These are phyloP conservation scores for Termitomyces sp. DNA, from an alignment of 768 basidiomycete genomes.

Conservation along the genomic window DNA sequence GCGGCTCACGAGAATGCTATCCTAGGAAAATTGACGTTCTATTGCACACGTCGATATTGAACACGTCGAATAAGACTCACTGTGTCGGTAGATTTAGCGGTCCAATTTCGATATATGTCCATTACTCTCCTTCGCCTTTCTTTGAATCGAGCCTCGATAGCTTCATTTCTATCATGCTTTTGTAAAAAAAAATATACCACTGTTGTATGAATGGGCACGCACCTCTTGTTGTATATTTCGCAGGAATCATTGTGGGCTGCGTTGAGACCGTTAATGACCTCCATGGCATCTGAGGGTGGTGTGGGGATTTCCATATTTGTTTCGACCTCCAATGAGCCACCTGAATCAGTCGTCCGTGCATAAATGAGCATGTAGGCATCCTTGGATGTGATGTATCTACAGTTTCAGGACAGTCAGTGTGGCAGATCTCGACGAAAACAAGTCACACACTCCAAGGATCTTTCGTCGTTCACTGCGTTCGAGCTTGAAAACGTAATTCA, in stretches of 20 bases:
- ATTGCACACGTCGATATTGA: too few relatives aligned
- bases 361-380: constrained; percentile 98
- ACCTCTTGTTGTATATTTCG: constrained; percentile 43
- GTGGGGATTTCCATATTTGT: background rate
- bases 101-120: constrained; percentile 63
- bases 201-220: constrained; percentile 13
- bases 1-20: constrained; percentile 55
- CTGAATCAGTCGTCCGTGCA: constrained; percentile 37
- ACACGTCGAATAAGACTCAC: constrained; percentile 27
- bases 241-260: constrained; percentile 48
- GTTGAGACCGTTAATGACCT: constrained; percentile 53
- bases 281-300: constrained; percentile 53
- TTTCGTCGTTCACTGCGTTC: background rate
- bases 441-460: constrained; percentile 1
- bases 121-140: constrained; percentile 48
- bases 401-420: constrained; percentile 5
- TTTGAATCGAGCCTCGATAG: constrained; percentile 39
- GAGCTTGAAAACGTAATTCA: background rate
- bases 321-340: background rate
- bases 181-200: background rate
- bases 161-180: constrained; percentile 33
- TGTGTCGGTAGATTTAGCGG: constrained; percentile 37
- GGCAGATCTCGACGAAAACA: background rate
- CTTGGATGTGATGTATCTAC: constrained; percentile 59
- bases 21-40: constrained; percentile 22